Evolutionary conservation across 2,329 filamentous ascomycete genomes (phyloP).

Genomic region (Penicillium olsonii): DNA sequence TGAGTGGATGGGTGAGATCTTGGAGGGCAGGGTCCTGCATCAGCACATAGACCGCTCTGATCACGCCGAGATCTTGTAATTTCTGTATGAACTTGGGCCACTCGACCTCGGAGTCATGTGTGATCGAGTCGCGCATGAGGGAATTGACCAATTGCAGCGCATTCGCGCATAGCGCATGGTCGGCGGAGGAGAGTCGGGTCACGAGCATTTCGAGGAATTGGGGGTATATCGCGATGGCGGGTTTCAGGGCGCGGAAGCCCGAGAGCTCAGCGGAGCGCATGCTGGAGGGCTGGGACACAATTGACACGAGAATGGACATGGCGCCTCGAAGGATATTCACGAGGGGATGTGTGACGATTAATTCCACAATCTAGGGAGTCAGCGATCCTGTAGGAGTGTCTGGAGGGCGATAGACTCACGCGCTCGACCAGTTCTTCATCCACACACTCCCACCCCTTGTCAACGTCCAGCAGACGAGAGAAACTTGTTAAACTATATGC

Average conservation of each 20-base stretch:
- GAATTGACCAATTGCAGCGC: slow-evolving; percentile 94
- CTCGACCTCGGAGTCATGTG: slow-evolving; percentile 73
- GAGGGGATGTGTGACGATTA: slow-evolving; percentile 91
- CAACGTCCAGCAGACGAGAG: slow-evolving; percentile 83
- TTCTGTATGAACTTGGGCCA: slow-evolving; percentile 96
- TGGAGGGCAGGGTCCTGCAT: slow-evolving; percentile 94
- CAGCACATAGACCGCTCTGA: slow-evolving; percentile 84
- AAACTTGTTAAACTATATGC: slow-evolving; percentile 93
- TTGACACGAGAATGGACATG: slow-evolving; percentile 92
- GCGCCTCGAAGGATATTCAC: slow-evolving; percentile 97
- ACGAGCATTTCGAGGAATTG: slow-evolving; percentile 95
- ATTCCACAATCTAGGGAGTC: slow-evolving; percentile 69
- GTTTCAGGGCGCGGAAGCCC: slow-evolving; percentile 89
- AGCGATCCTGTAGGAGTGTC: neutral
- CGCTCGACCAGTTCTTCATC: slow-evolving; percentile 58
- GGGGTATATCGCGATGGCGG: slow-evolving; percentile 85
- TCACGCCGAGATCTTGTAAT: slow-evolving; percentile 88
- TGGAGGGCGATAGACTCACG: slow-evolving; percentile 44
- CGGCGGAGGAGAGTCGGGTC: slow-evolving; percentile 84
- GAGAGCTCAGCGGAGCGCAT: slow-evolving; percentile 64
- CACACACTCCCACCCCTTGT: slow-evolving; percentile 88
- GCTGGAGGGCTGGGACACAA: slow-evolving; percentile 79
- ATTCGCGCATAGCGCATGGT: slow-evolving; percentile 94
- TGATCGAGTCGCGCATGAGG: slow-evolving; percentile 86
- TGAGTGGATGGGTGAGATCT: slow-evolving; percentile 81